A percentile compares a stretch with the other conserved stretches of the same genome.
These are phyloP conservation scores for Talaromyces borbonicus DNA, from an alignment of 495 filamentous ascomycete genomes.

Conservation along the genomic window DNA sequence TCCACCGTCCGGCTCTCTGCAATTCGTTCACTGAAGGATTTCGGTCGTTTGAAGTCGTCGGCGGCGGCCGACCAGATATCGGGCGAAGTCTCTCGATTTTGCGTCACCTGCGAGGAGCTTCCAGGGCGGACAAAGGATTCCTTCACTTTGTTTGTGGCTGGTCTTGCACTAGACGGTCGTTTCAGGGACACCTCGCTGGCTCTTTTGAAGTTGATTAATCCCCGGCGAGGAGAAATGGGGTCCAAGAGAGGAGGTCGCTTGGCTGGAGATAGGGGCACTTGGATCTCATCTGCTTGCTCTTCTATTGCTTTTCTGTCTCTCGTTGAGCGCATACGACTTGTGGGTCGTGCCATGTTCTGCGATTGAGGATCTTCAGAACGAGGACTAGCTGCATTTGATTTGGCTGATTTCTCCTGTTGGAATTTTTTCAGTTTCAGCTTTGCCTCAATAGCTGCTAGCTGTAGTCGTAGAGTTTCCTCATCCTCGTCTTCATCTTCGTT, in stretches of 20 bases:
- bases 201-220: conserved; percentile 83
- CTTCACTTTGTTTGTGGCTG: conserved; percentile 20
- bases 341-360: conserved; percentile 9
- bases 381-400: conserved; percentile 12
- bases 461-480: conserved; percentile 76
- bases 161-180: conserved; percentile 45
- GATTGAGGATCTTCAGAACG: conserved; percentile 13
- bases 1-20: conserved; percentile 51
- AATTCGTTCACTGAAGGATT: conserved; percentile 81
- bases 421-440: conserved; percentile 82
- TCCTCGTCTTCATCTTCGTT: conserved; percentile 54
- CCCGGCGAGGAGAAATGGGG: conserved; percentile 68
- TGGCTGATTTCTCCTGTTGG: conserved; percentile 40
- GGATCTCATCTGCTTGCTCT: conserved; percentile 19
- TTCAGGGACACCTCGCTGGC: conserved; percentile 80
- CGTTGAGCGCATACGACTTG: background rate
- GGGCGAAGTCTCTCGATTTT: conserved; percentile 14
- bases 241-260: conserved; percentile 37
- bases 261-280: conserved; percentile 77
- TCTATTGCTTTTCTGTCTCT: background rate
- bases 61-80: conserved; percentile 21
- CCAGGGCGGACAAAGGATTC: conserved; percentile 19
- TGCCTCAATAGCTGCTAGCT: conserved; percentile 78
- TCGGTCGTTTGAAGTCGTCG: conserved; percentile 33
- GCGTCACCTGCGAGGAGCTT: background rate